Conservation (phyloP, 768 basidiomycete species). For the Strobilomyces echinocephalus region DNA sequence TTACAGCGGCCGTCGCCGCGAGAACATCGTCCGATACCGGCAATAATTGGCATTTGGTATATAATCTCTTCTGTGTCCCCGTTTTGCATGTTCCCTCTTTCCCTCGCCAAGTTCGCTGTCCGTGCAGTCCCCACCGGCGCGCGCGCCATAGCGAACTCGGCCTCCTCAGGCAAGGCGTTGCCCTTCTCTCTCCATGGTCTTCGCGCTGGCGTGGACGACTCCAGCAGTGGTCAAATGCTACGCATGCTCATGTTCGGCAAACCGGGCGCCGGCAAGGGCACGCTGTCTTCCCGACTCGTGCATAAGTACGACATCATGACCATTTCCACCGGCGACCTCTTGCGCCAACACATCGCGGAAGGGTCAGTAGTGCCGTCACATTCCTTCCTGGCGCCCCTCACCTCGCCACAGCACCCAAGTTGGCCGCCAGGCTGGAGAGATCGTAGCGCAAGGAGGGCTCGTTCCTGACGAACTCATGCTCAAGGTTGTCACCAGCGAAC, state of each 20-base stretch:
- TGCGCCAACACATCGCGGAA: conserved; percentile 79
- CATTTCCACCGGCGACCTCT: conserved; percentile 79
- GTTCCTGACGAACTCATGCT: conserved; percentile 79
- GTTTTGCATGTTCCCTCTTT: conserved; percentile 17
- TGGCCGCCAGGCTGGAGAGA: conserved; percentile 67
- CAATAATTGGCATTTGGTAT: conserved; percentile 15
- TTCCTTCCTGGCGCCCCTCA: background rate
- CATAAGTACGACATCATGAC: conserved; percentile 76
- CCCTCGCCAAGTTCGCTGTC: conserved; percentile 11
- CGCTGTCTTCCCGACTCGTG: conserved; percentile 68
- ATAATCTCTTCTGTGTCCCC: conserved; percentile 9
- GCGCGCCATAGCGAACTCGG: conserved; percentile 29
- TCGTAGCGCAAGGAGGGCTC: conserved; percentile 75
- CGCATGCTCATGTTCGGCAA: conserved; percentile 58
- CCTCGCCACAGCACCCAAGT: conserved; percentile 52
- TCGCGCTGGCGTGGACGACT: conserved; percentile 27
- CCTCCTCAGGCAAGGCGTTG: conserved; percentile 37
- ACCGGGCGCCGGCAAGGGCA: conserved; percentile 80
- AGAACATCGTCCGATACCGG: conserved; percentile 15
- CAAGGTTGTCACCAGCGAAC: conserved; percentile 66
- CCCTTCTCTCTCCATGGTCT: conserved; percentile 49
- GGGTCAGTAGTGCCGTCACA: conserved; percentile 17
- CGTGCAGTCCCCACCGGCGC: conserved; percentile 13
- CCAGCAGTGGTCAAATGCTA: conserved; percentile 26
- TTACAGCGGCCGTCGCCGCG: background rate